A percentile compares a stretch with the other conserved stretches of the same genome.
phyloP scores from a whole-genome alignment of 176 grass and related monocot species.

The Zoysia pacifica region DNA sequence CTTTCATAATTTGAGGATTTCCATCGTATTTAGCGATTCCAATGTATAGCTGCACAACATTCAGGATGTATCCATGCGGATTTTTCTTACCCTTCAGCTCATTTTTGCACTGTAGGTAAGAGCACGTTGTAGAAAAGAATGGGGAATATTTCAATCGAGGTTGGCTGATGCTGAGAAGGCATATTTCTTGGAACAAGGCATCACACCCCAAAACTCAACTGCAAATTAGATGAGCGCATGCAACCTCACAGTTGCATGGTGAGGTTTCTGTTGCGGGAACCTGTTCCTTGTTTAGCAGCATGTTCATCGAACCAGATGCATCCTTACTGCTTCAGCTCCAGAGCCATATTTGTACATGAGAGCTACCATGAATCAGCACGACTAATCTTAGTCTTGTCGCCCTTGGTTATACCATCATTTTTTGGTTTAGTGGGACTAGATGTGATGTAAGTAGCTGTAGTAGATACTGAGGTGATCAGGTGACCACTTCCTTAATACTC shows the following conservation, averaged over 20 bases:
- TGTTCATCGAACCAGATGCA: slow-evolving; percentile 28
- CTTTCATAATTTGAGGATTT: neutral
- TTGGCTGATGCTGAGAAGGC: slow-evolving; percentile 74
- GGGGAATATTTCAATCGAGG: slow-evolving; percentile 81
- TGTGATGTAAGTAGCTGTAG: slow-evolving; percentile 40
- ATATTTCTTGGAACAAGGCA: slow-evolving; percentile 73
- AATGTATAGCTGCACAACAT: neutral
- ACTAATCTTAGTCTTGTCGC: slow-evolving; percentile 15
- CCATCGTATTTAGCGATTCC: neutral
- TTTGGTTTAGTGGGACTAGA: slow-evolving; percentile 44
- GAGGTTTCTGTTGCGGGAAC: slow-evolving; percentile 43
- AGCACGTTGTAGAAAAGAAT: slow-evolving; percentile 87
- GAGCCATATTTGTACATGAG: slow-evolving; percentile 49
- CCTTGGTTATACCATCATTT: slow-evolving; percentile 21
- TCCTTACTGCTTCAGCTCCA: slow-evolving; percentile 10
- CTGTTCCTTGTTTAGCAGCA: slow-evolving; percentile 16
- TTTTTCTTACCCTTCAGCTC: slow-evolving; percentile 12
- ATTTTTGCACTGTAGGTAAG: slow-evolving; percentile 52
- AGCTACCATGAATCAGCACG: neutral
- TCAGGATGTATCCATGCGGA: neutral
- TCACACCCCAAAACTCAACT: slow-evolving; percentile 59
- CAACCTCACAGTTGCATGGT: neutral
- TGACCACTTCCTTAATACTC: slow-evolving; percentile 1
- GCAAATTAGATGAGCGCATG: slow-evolving; percentile 43
- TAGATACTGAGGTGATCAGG: neutral